Percentiles rank a stretch among this genome's conserved stretches.
Conservation (phyloP, 2,329 filamentous ascomycete species). For the Rosellinia necatrix region DNA sequence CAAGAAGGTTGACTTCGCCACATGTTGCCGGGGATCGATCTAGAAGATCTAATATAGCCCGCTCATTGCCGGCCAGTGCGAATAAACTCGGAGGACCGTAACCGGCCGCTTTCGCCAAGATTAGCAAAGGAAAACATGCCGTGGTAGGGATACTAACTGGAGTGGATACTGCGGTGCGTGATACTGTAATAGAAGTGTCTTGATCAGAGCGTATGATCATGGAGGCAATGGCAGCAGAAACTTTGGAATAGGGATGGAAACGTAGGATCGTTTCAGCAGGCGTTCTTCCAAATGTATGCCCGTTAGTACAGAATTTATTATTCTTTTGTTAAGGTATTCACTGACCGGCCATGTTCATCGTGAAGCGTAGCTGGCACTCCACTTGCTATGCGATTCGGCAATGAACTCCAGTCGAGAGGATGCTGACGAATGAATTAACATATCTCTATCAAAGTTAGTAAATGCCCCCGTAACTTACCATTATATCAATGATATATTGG, state of each 20-base stretch:
- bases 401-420: no score
- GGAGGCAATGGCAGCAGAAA: not conserved
- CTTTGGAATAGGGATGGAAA: not conserved
- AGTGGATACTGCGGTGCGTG: not conserved
- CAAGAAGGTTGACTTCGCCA: slow-evolving; percentile 6
- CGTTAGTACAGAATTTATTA: not conserved
- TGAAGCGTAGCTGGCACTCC: not conserved
- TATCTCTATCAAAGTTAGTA: no score
- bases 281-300: not conserved
- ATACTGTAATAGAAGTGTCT: not conserved
- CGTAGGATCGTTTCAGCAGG: not conserved
- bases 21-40: not conserved
- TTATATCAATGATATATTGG: not conserved
- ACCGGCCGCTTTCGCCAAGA: not conserved
- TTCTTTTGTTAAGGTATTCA: not conserved
- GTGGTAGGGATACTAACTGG: no score
- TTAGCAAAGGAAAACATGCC: not conserved
- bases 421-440: no score
- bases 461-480: no score
- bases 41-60: not conserved
- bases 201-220: not conserved
- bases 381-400: no score
- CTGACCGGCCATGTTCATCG: not conserved
- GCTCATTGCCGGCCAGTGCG: not conserved
- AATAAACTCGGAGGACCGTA: slow-evolving; percentile 1